A percentile compares a stretch with the other conserved stretches of the same genome.
phyloP scores from a whole-genome alignment of 116 monocot genomes.

The Iris pallida region DNA sequence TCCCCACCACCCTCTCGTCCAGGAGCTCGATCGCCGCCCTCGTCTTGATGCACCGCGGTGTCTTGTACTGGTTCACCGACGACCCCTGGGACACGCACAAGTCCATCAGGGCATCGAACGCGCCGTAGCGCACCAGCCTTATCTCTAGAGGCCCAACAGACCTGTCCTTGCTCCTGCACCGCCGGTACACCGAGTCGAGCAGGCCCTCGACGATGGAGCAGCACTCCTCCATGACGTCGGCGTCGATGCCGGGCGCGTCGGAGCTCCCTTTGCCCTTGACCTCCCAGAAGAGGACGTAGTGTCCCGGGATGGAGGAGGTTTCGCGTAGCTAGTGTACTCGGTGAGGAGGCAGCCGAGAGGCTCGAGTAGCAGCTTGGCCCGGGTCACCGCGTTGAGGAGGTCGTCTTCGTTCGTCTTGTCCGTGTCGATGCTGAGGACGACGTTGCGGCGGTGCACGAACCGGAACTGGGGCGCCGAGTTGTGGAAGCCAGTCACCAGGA shows the following conservation, averaged over 20 bases:
- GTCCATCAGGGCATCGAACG: constrained; percentile 78
- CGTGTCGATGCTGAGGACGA: constrained; percentile 68
- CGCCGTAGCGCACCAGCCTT: constrained; percentile 43
- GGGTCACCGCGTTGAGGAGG: constrained; percentile 52
- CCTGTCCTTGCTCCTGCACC: constrained; percentile 54
- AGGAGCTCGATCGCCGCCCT: constrained; percentile 36
- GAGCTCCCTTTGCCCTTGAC: constrained; percentile 7
- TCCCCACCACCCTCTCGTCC: constrained; percentile 46
- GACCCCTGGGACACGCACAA: constrained; percentile 60
- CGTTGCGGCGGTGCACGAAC: constrained; percentile 76
- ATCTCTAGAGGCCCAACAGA: constrained; percentile 78
- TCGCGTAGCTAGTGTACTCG: constrained; percentile 73
- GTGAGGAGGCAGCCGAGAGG: constrained; percentile 43
- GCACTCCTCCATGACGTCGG: constrained; percentile 46
- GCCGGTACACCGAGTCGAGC: constrained; percentile 61
- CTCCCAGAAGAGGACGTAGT: constrained; percentile 89
- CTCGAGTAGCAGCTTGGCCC: constrained; percentile 36
- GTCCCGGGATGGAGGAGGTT: constrained; percentile 64
- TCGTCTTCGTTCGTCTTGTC: constrained; percentile 84
- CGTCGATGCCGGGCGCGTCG: background rate
- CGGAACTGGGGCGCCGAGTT: constrained; percentile 69
- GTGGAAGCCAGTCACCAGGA: constrained; percentile 39
- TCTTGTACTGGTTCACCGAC: constrained; percentile 89
- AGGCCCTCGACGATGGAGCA: constrained; percentile 43
- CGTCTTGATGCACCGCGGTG: constrained; percentile 67